phyloP scores from a whole-genome alignment of 176 grass and related monocot species.

The Oryza officinalis region DNA sequence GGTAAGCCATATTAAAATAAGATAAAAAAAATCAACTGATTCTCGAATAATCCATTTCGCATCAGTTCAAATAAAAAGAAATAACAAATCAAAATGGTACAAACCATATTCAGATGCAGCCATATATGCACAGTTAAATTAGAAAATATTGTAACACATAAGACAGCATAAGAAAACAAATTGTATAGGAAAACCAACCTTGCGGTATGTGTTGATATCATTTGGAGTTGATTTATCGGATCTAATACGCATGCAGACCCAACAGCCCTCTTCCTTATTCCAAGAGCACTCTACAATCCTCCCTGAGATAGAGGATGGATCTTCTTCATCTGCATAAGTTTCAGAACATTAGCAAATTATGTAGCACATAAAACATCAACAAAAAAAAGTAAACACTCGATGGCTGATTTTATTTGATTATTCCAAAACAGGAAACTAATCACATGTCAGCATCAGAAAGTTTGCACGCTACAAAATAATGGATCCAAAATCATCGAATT shows the following conservation, averaged over 20 bases:
- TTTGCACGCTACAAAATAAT: neutral
- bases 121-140: slow-evolving; percentile 8
- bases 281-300: slow-evolving; percentile 84
- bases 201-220: slow-evolving; percentile 92
- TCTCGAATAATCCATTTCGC: neutral
- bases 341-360: slow-evolving; percentile 10
- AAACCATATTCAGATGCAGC: neutral
- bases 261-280: slow-evolving; percentile 63
- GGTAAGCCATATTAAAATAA: neutral
- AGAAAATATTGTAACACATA: neutral
- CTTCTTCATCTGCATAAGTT: slow-evolving; percentile 50
- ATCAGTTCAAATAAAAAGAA: slow-evolving; percentile 12
- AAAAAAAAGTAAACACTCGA: neutral
- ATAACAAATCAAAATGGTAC: slow-evolving; percentile 10
- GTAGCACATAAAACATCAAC: neutral
- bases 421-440: neutral
- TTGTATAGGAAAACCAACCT: slow-evolving; percentile 47
- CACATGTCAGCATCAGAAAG: neutral
- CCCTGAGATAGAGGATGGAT: slow-evolving; percentile 57
- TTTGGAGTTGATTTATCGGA: slow-evolving; percentile 82
- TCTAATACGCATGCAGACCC: slow-evolving; percentile 79
- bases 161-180: slow-evolving; percentile 24
- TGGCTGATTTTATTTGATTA: neutral
- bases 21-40: neutral
- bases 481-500: neutral